Percentiles rank a stretch among this genome's conserved stretches.
These are phyloP conservation scores for Microdochium paspali DNA, from an alignment of 2,329 filamentous ascomycete species.

Conservation along the genomic window DNA sequence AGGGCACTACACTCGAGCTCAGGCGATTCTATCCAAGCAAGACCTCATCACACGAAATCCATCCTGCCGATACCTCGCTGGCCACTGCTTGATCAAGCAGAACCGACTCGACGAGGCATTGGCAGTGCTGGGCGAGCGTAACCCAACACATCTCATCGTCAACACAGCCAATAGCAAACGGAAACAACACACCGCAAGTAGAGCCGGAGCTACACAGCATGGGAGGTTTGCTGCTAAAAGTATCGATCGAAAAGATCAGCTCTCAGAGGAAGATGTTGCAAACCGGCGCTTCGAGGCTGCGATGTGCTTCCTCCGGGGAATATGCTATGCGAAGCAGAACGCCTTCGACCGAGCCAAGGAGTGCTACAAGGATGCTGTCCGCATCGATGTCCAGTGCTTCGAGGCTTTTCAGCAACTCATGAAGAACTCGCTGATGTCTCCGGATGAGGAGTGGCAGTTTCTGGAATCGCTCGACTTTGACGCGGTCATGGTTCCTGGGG, in stretches of 20 bases:
- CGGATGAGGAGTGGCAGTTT: slow-evolving; percentile 83
- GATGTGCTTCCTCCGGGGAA: slow-evolving; percentile 91
- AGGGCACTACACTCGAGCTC: slow-evolving; percentile 87
- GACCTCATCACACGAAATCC: slow-evolving; percentile 74
- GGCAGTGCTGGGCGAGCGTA: slow-evolving; percentile 77
- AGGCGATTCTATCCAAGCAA: slow-evolving; percentile 75
- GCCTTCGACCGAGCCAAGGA: slow-evolving; percentile 95
- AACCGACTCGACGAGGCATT: slow-evolving; percentile 84
- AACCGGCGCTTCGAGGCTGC: slow-evolving; percentile 85
- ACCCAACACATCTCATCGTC: slow-evolving; percentile 78
- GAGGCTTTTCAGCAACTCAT: slow-evolving; percentile 97
- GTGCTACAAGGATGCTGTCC: slow-evolving; percentile 95
- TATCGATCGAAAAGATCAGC: slow-evolving; percentile 18
- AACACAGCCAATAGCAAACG: slow-evolving; percentile 48
- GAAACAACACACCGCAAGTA: slow-evolving; percentile 52
- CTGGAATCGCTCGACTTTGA: slow-evolving; percentile 87
- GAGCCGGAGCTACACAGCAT: slow-evolving; percentile 9
- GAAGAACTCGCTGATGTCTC: slow-evolving; percentile 86
- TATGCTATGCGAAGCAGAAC: slow-evolving; percentile 95
- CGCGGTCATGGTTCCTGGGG: slow-evolving; percentile 57
- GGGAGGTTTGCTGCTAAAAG: slow-evolving; percentile 11
- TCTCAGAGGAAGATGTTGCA: slow-evolving; percentile 53
- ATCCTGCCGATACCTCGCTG: slow-evolving; percentile 85
- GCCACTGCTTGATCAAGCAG: slow-evolving; percentile 91
- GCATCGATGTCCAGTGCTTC: slow-evolving; percentile 96